A percentile compares a stretch with the other conserved stretches of the same genome.
These are phyloP conservation scores for Desmodesmus armatus DNA, from an alignment of 139 green algal genomes.

Conservation along the genomic window DNA sequence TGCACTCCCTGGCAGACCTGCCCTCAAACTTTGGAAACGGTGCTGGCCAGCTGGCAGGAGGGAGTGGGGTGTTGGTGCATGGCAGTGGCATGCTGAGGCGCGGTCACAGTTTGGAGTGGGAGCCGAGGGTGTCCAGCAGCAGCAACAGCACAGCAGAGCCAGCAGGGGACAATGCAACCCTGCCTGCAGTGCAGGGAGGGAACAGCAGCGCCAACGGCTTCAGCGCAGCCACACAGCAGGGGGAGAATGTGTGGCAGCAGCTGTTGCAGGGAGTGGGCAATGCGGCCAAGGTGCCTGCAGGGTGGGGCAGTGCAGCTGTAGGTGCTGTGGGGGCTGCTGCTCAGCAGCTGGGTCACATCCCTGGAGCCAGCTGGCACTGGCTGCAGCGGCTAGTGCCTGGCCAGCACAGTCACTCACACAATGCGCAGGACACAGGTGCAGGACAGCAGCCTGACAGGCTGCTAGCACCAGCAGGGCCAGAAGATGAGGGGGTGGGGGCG, in stretches of 20 bases:
- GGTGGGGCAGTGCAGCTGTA: neutral
- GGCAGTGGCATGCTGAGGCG: no score
- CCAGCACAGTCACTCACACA: no score
- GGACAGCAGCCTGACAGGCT: conserved; percentile 10
- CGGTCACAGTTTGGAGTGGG: no score
- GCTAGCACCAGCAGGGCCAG: neutral
- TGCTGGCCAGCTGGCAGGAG: neutral
- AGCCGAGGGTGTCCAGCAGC: neutral
- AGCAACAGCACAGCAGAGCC: no score
- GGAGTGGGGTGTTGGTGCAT: neutral
- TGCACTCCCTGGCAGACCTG: neutral
- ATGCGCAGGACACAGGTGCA: no score
- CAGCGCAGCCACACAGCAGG: no score
- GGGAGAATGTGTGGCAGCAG: no score
- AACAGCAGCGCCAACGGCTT: no score
- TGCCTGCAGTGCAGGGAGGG: no score
- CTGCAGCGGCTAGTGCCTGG: no score
- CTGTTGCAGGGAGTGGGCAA: neutral
- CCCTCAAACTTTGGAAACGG: neutral
- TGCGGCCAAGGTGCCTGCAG: neutral
- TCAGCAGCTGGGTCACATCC: conserved; percentile 31
- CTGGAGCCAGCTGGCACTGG: conserved; percentile 4
- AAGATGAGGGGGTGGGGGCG: neutral
- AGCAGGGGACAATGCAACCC: no score
- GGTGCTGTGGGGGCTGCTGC: neutral